These are phyloP conservation scores for Beta vulgaris DNA, from an alignment of 148 eudicot species.

Conservation along the genomic window DNA sequence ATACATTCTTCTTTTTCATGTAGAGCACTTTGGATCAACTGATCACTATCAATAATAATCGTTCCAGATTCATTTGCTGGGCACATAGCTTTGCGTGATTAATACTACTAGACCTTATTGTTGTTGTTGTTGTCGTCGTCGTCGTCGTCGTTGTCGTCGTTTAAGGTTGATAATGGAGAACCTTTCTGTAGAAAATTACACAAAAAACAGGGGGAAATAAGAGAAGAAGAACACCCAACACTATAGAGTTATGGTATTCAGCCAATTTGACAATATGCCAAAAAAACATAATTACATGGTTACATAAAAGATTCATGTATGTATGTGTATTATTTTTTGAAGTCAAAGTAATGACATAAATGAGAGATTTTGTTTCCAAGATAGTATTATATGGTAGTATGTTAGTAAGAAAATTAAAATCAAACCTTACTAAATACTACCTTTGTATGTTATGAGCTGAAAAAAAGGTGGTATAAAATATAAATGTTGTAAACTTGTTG, in stretches of 20 bases:
- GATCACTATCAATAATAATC: constrained; percentile 21
- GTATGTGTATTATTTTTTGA: constrained; percentile 4
- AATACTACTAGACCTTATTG: not conserved
- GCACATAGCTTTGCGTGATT: constrained; percentile 13
- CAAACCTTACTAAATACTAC: too few relatives aligned
- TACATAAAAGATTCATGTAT: not conserved
- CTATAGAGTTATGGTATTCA: too few relatives aligned
- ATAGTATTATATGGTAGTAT: constrained; percentile 5
- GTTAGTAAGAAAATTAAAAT: constrained; percentile 8
- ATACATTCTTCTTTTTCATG: constrained; percentile 25
- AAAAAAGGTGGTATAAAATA: too few relatives aligned
- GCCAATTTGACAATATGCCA: too few relatives aligned
- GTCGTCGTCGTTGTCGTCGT: not conserved
- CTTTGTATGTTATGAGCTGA: too few relatives aligned
- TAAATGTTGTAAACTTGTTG: too few relatives aligned
- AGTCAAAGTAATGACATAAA: constrained; percentile 29
- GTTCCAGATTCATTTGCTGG: constrained; percentile 30
- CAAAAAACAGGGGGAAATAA: not conserved
- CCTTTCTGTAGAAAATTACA: too few relatives aligned
- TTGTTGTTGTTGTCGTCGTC: constrained; percentile 4
- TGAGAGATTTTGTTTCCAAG: constrained; percentile 2
- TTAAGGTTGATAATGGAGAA: too few relatives aligned
- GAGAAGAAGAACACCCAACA: not conserved
- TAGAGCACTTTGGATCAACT: constrained; percentile 4
- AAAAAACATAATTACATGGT: not conserved